A percentile compares a stretch with the other conserved stretches of the same genome.
Conservation (phyloP, 805 yeast species). For the Clavispora phyllophila region DNA sequence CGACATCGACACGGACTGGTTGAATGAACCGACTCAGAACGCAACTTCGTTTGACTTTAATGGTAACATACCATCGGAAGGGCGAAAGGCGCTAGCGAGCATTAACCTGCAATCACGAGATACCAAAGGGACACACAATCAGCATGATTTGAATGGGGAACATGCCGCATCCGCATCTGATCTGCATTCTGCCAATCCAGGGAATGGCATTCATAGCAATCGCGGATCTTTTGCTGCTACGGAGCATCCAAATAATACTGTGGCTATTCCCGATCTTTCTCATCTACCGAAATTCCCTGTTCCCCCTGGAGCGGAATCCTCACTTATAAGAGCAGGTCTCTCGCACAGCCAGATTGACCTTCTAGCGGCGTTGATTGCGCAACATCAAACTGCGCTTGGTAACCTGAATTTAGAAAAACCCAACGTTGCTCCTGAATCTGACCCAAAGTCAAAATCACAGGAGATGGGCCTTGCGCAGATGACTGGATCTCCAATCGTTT, state of each 20-base stretch:
- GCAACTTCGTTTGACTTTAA: neutral
- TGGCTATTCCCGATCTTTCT: constrained; percentile 16
- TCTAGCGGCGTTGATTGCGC: constrained; percentile 67
- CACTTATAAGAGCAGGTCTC: constrained; percentile 62
- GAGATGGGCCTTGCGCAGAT: neutral
- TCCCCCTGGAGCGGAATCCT: constrained; percentile 66
- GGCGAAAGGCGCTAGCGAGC: constrained; percentile 4
- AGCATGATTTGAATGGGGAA: neutral
- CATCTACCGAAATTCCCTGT: constrained; percentile 58
- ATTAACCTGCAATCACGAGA: constrained; percentile 1
- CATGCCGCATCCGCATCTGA: neutral
- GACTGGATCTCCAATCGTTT: neutral
- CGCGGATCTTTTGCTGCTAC: neutral
- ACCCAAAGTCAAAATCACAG: too few species aligned
- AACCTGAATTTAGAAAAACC: neutral
- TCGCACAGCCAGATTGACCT: constrained; percentile 68
- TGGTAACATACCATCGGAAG: neutral
- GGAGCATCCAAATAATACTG: neutral
- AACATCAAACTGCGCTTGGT: constrained; percentile 42
- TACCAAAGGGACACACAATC: neutral
- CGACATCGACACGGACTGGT: constrained; percentile 1
- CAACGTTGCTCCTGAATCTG: too few species aligned
- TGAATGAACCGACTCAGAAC: neutral
- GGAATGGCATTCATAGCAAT: neutral
- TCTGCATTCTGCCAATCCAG: neutral